Base-by-base conservation (phyloP, 1,284 basidiomycete genomes). In the Lentinula novae-zelandiae region DNA sequence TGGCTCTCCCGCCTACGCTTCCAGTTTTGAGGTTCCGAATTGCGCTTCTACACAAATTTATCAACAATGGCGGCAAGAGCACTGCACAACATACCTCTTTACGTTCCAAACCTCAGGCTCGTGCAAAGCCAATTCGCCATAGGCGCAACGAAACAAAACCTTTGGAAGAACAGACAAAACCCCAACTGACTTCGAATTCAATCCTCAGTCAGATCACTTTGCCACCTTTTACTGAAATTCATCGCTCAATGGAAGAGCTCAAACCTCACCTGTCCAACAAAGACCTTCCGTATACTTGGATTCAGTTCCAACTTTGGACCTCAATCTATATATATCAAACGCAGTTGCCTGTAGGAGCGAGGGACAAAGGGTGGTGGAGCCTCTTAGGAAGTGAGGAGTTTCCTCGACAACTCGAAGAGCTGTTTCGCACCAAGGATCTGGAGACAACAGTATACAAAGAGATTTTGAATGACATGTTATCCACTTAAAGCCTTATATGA, bases 251-350 rank as follows among this genome's bases (percentile, higher is more conserved):
- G 60, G 66, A 70, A 33, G 33, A 44, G 38, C 59, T 60, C 5
- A 48, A 53, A 13, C 53, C n/a, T 22, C 20, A 22, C n/a, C n/a
- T 10, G 12, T 42, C 42, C 31, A 44, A 46, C 38, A 60, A 64
- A 5, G 40, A 53, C n/a, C 38, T 38, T 12, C 65, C 68, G 50
- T 61, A 69, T 15, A 52, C 68, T 15, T 67, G 67, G 60, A 71
- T 82, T 64, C 82, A 83, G 70, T 79, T 77, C 61, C 73, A 79
- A 36, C 74, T 87, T 34, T 66, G 85, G 42, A 61, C 71, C 57
- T 76, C 81, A 17, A 85, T 80, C 63, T 78, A 75, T 27, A 69
- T 71, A 38, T 68, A 84, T 27, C 82, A 84, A 64, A 67, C 64
- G 13, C 61, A 67, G 22, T 65, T 73, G 8, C 62, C 70, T 27